Evolutionary conservation across 2,329 filamentous ascomycete species (phyloP).

Genomic region (Diaporthe sp.): DNA sequence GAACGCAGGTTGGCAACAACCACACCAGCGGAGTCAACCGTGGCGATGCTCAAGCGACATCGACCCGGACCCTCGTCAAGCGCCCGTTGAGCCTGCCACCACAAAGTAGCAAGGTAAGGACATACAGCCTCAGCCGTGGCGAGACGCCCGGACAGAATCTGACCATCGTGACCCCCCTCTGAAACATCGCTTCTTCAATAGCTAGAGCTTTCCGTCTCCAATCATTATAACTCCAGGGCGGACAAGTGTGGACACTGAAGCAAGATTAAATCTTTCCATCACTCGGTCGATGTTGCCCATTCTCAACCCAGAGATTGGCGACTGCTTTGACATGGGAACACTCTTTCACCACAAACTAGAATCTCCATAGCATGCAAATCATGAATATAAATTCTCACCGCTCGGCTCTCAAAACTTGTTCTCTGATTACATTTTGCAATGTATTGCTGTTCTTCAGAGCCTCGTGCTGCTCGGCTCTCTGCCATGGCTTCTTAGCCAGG

Average conservation of each 20-base stretch:
- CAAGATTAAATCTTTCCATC: conserved; percentile 62
- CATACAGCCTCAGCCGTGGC: background rate
- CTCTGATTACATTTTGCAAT: conserved; percentile 42
- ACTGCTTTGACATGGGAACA: conserved; percentile 52
- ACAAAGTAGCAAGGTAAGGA: conserved; percentile 4
- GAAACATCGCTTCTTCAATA: conserved; percentile 65
- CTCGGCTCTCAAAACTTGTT: conserved; percentile 6
- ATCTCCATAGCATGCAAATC: background rate
- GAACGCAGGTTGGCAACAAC: background rate
- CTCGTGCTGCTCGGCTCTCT: conserved; percentile 33
- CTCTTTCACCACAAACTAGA: conserved; percentile 20
- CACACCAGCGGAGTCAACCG: background rate
- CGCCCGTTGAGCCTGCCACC: background rate
- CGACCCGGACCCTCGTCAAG: background rate
- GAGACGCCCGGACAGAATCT: background rate
- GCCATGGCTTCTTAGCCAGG: conserved; percentile 34
- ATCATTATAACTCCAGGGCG: conserved; percentile 61
- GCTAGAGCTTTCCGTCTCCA: conserved; percentile 75
- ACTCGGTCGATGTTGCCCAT: conserved; percentile 49
- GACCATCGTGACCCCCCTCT: background rate
- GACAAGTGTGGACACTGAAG: conserved; percentile 79
- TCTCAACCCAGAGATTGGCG: conserved; percentile 46
- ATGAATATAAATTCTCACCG: background rate
- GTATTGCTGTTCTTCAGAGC: conserved; percentile 15
- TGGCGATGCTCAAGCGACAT: conserved; percentile 26